Base-by-base conservation (phyloP, 2,329 filamentous ascomycete species). In the Phyllachora maydis region DNA sequence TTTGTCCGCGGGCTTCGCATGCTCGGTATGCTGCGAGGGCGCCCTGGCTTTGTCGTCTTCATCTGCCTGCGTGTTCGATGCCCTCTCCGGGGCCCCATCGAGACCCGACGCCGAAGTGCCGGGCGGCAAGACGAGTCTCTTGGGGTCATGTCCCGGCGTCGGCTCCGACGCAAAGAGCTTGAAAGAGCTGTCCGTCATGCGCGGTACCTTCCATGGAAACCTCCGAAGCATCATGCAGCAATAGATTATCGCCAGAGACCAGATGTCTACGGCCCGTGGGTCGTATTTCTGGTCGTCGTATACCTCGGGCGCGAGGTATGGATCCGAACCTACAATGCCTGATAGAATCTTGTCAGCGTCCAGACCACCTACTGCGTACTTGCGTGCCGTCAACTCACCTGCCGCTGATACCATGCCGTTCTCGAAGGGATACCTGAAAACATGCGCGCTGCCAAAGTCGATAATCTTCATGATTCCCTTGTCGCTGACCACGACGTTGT, bases 401-500 rank as follows among this genome's bases (percentile, higher is more conserved):
- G 68, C 72, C 18, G 82, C 77, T 21, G 73, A 56, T 9, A 88
- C 78, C 28, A 83, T 68, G 24, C 79, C 79, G 33, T 72, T 82
- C 49, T 98, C 88, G 40, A 98, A 95, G 0, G 88, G 88, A 56
- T 98, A 98, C 39, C 78, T 72, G 54, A 92, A 98, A 19, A 98
- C 85, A 34, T 88, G 83, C 1, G 88, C 85, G 50, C 83, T 95
- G 14, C 88, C 88, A 49, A 98, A 98, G 46, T 98, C 88, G 39
- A 98, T 98, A 33, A 98, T 77, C 50, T 98, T 98, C 82, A 98
- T 92, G 37, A 98, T 95, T 3, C 88, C 88, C 39, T 76, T 68
- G 41, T 91, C 78, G 41, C 83, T 95, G 29, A 98, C 83, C 14
- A 98, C 88, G 11, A 98, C 88, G 36, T 98, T 98, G 52, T 98